Base-by-base conservation (phyloP, 2,329 filamentous ascomycete genomes). In the Plectosphaerella cucumerina region DNA sequence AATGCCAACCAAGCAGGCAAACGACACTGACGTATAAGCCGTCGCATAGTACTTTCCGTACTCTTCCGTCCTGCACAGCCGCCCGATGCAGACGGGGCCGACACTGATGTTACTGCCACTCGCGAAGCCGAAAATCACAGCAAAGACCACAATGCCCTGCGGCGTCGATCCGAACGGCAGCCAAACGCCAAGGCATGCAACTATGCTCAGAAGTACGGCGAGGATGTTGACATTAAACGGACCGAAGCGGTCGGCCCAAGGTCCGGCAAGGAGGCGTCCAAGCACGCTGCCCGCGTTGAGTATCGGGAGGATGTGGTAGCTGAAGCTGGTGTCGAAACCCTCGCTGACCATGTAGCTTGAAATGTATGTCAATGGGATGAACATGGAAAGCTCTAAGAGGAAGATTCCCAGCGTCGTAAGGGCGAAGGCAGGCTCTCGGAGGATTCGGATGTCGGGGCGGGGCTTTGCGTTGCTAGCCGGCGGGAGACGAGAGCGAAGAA, bases 281-380 rank as follows among this genome's bases (percentile, higher is more conserved):
- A 72, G 59, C 43, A 76, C 64, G 48, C 72, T 74, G 18, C 71
- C 73, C 15, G 66, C 72, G 57, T 76, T 77, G 47, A 79, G 62
- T 48, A 73, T 61, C 18, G 69, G 62, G 33, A 78, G 66, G 14
- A 74, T 63, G 60, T 75, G 74, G 18, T 69, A 66, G 12, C 68
- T 62, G 71, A 64, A 34, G 55, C 56, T 6, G 51, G 35, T 31
- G 55, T 55, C 15, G 47, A 72, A 66, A 39, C 65, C 67, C 58
- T 71, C 72, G 47, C 66, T 67, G 43, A 71, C 69, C 26, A 65
- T 65, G 54, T 66, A 75, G 35, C 70, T 62, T 56, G 70, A 62
- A 56, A 76, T 67, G 62, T 74, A 77, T 58, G 73, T 77, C 60
- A 77, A 75, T 1, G 73, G 67, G 26, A 74, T 68, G 61, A 77